Evolutionary conservation across 495 filamentous ascomycete species (phyloP), one percentile per base, ranked within the genome.

Genomic region (Podospora sp.): DNA sequence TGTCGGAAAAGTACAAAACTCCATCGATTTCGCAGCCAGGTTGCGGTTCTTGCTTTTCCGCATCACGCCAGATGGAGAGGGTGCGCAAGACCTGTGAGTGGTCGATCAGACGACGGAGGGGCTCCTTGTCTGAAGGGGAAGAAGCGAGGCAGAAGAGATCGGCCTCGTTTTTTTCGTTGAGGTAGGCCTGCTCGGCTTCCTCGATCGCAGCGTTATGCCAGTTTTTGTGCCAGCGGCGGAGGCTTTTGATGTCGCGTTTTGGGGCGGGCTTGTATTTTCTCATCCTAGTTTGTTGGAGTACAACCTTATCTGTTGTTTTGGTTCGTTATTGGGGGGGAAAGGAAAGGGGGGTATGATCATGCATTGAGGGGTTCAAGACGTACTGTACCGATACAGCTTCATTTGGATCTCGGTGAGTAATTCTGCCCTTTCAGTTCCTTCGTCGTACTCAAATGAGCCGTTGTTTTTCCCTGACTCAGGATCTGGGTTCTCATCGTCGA

Each of bases 1-100:
- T 35, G 22, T 61, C 33, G 24, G 59, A 61, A 24, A 29, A 61
- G 59, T 61, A 61, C 21, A 20, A 46, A 11, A 61, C 59, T 24
- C 18, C 50, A 24, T 24, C 50, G n/a, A 24, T 18, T 5, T 53
- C 50, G 21, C 21, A 24, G 50, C 16, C 21, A 18, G 50, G 21
- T 24, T 6, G 18, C 50, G 6, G 50, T 24, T 24, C 50, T 24
- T 53, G 50, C 50, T 53, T 53, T 24, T 53, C 50, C 21, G 16
- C n/a, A 24, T 53, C 50, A 18, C 21, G 50, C 50, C 50, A 53
- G 50, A 53, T 24, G 50, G 50, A 24, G 50, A 53, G 50, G 18
- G 50, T 53, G 50, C 50, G 50, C 50, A 53, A 53, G 16, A 18
- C 21, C n/a, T 24, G 50, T 6, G 50, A 53, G 21, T 53, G 21